Conservation (phyloP, 139 green algal genomes). For the Monoraphidium neglectum region DNA sequence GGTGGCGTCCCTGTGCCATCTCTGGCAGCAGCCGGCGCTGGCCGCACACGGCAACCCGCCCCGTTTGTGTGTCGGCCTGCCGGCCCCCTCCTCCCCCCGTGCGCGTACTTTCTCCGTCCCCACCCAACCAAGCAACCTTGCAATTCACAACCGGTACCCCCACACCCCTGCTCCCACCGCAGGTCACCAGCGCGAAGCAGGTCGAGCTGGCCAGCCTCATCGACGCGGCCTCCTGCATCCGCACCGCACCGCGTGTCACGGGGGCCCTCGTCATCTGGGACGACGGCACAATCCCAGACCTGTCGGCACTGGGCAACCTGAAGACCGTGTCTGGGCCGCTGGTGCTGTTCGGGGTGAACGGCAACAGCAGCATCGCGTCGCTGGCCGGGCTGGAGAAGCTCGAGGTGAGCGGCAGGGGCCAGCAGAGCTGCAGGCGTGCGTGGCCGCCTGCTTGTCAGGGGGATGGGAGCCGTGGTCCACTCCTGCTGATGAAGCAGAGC, state of each 20-base stretch:
- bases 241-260: neutral
- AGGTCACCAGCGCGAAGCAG: neutral
- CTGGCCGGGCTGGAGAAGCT: slow-evolving; percentile 24
- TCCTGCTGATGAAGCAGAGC: neutral
- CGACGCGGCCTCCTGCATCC: slow-evolving; percentile 17
- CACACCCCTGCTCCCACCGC: neutral
- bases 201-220: slow-evolving; percentile 6
- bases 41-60: neutral
- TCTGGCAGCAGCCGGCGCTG: neutral
- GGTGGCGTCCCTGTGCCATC: no score
- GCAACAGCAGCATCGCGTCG: neutral
- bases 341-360: slow-evolving; percentile 7
- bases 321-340: slow-evolving; percentile 9
- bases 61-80: neutral
- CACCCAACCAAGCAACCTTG: neutral
- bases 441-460: no score
- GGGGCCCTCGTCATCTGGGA: slow-evolving; percentile 24
- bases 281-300: slow-evolving; percentile 14
- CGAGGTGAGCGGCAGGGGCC: slow-evolving; percentile 1
- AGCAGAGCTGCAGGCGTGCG: neutral
- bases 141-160: no score
- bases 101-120: neutral
- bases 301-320: slow-evolving; percentile 11
- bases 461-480: no score
- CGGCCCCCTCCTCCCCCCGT: neutral